Base-by-base conservation (phyloP, 2,329 filamentous ascomycete species). In the Talaromyces sp. region DNA sequence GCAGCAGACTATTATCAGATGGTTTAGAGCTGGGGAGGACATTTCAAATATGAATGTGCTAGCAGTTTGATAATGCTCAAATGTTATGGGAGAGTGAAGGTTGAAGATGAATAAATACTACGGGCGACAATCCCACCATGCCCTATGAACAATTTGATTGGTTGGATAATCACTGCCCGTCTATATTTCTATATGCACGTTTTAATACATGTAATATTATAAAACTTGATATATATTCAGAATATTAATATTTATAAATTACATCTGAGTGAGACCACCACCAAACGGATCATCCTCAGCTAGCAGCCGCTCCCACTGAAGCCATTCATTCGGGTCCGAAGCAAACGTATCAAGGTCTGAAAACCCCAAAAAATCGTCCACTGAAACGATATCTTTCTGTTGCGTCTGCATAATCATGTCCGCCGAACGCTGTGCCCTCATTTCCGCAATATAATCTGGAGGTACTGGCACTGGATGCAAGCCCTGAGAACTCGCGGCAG, bases 1-100 rank as follows among this genome's bases (percentile, higher is more conserved):
- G 73, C 92, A 93, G 79, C 91, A 95, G 57, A 96, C 89, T 55
- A 96, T 78, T 57, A 96, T 85, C 10, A 96, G 82, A 65, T 90
- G 83, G 5, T 74, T 75, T 51, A 60, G 23, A 18, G 40, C 23
- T 54, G 58, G 44, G 7, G 40, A 14, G n/a, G 10, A 8, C 44
- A 47, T 47, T 3, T 7, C 5, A 16, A 47, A 3, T 47, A 5
- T 47, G 7, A 2, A 47, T 47, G n/a, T 23, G 18, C 14, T 44
- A 3, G 33, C 7, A 36, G 33, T 8, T 23, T 44, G 5, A 5
- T n/a, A 8, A 5, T 16, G 36, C n/a, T 16, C 4, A 40, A 40
- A 40, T 7, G n/a, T n/a, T n/a, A 40, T 40, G 36, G n/a, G n/a
- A 40, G 16, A 14, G 16, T 40, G 16, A 40, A 40, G 16, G 36